phyloP scores from a whole-genome alignment of 2,329 filamentous ascomycete species.

The Paramyrothecium roridum region DNA sequence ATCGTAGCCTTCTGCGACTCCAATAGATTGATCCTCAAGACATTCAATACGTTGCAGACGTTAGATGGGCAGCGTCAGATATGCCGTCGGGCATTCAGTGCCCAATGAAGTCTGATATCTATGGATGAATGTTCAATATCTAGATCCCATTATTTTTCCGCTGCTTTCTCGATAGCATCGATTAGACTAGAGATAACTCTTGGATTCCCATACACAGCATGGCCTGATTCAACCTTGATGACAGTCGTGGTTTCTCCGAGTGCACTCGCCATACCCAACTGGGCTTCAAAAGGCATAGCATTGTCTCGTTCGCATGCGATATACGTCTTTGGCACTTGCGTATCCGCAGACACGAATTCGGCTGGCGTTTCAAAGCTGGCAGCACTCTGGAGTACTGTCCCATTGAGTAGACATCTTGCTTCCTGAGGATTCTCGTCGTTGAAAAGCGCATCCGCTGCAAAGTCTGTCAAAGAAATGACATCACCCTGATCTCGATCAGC shows the following conservation, averaged over 20 bases:
- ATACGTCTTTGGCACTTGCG: constrained; percentile 19
- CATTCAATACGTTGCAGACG: too few species aligned
- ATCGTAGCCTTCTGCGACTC: too few species aligned
- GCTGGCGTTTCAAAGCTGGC: constrained; percentile 11
- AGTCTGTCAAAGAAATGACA: constrained; percentile 2
- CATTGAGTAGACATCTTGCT: not conserved
- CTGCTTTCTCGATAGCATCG: not conserved
- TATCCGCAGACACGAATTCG: constrained; percentile 16
- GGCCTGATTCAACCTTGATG: not conserved
- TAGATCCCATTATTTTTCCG: not conserved
- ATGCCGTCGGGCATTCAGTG: too few species aligned
- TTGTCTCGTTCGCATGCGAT: constrained; percentile 20
- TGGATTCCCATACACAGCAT: not conserved
- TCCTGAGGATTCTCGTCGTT: not conserved
- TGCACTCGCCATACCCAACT: constrained; percentile 14
- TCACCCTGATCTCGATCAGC: not conserved
- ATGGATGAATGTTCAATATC: too few species aligned
- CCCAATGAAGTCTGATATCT: too few species aligned
- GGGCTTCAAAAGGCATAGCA: constrained; percentile 11
- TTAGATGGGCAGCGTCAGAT: too few species aligned
- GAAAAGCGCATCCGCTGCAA: constrained; percentile 4
- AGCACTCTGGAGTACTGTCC: constrained; percentile 11
- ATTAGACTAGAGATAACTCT: not conserved
- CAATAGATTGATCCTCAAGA: too few species aligned
- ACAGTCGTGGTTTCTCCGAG: not conserved